Base-by-base conservation (phyloP, 2,329 filamentous ascomycete genomes). In the Penicillium sp. region DNA sequence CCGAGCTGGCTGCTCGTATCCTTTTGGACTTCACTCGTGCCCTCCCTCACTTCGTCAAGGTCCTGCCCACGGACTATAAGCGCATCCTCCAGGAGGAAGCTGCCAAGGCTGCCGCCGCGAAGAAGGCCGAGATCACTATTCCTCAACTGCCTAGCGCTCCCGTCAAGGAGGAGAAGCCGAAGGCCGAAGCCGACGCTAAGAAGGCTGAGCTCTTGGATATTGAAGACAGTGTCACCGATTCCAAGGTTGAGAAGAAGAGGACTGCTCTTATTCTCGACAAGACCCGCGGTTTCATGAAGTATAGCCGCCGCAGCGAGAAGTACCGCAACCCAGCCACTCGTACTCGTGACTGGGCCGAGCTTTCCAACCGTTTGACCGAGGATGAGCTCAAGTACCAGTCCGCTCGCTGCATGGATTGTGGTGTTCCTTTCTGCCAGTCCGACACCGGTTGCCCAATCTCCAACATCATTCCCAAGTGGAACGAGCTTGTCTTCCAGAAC, bases 381-480 rank as follows among this genome's bases (percentile, higher is more conserved):
- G 94, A 97, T 70, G 93, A 97, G 81, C 88, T 97, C 67, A 97
- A 97, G 83, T 97, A 96, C 75, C 94, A 98, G 80, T 90, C 93
- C 51, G 94, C 94, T 64, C 91, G 94, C 67, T 98, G 94, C 84
- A 98, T 98, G 94, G 94, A 98, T 81, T 98, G 94, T 65, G 94
- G 94, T 87, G 93, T 98, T 64, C 94, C 94, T 1, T 98, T 98
- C 86, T 98, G 94, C 72, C 94, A 98, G 79, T 97, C 93, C 21
- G 94, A 98, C 70, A 93, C 91, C 66, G 94, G 94, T 53, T 98
- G 94, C 76, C 94, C 94, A 1, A 97, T 97, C 77, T 93, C 90
- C 69, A 98, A 98, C 82, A 96, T 98, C 74, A 98, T 98, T 71
- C 94, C 94, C 61, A 97, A 97, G 71, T 97, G 92, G 92, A 97